Base-by-base conservation (phyloP, 257 asterid species). In the Przewalskia tangutica region DNA sequence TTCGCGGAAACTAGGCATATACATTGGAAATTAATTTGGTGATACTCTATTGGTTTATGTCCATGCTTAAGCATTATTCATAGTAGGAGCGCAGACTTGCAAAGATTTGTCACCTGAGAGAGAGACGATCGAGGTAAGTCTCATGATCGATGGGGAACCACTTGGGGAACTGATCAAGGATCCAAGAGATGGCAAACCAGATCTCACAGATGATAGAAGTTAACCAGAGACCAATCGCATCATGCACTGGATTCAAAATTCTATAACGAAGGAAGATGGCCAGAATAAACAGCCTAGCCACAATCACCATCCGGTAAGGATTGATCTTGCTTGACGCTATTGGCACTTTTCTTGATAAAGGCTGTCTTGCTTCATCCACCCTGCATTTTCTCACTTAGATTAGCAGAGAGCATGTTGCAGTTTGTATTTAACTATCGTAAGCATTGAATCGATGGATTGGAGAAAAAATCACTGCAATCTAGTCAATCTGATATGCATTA, bases 101-200 rank as follows among this genome's bases (percentile, higher is more conserved):
- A 50, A 42, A 34, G 58, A 42, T 6, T 59, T 27, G 9, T 81
- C 78, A 95, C 98, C 99, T 90, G 85, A 91, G 91, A 85, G 98
- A 93, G 81, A 93, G 99, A 85, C 98, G 97, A 83, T 95, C 99
- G 2, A 93, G 97, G 82, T 93, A 95, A 56, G 99, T 95, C 91
- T 95, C 97, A 4, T 98, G 93, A 62, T 91, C 93, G 75, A 95
- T 92, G 63, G 98, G 99, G 85, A 84, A 92, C 99, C 99, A 95
- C 81, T 95, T 95, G 36, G 99, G 99, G 88, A 95, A 93, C 92
- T 95, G 99, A 91, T 95, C 99, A 12, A 95, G 97, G 85, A 95
- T 93, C 99, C 98, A 95, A 8, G 99, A 95, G 85, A 91, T 75
- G 81, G 99, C 98, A 83, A 95, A 95, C 99, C 98, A 95, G 87